Evolutionary conservation across 768 basidiomycete species (phyloP), one percentile per base, ranked within the genome.

Genomic region (Amanita exitialis): DNA sequence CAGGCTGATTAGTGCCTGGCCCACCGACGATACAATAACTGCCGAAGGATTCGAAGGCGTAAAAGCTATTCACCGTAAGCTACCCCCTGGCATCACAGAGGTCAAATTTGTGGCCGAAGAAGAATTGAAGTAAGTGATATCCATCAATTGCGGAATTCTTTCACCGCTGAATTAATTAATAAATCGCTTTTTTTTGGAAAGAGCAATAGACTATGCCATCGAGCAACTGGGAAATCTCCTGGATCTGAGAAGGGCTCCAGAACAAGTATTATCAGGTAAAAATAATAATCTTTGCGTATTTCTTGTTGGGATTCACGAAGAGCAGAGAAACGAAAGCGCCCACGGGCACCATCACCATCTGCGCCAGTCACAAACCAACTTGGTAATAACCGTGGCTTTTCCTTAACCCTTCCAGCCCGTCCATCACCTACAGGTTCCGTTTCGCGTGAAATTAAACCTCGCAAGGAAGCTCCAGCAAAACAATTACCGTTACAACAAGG

Each of bases 321-420:
- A 34, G 45, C 46, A 79, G 86, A 89, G 55, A 90, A 90, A 65
- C 78, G 90, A 38, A 78, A 74, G 65, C 83, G 89, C 18, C 84
- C 82, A 15, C 70, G 86, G 55, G 79, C 74, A 2, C 74, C 78
- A 20, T 89, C 90, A 7, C 87, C 90, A 6, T 67, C 78, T 4
- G 73, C 75, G 13, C 72, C 78, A 15, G 60, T 57, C 28, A 62
- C 65, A 47, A 59, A 62, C 37, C 59, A 64, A 21, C 60, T 63
- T 41, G 57, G 65, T 10, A 68, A 66, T 37, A 65, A 63, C 15
- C 73, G 78, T 48, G 67, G 73, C 18, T 71, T 77, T 28, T 78
- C 78, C 21, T 80, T 80, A 39, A 81, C 79, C 0, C 61, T 82
- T 5, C 78, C 73, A 10, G 66, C 83, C 41, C 65, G 83, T 1